phyloP scores from a whole-genome alignment of 1,284 basidiomycete species.

The Apiotrichum porosum region DNA sequence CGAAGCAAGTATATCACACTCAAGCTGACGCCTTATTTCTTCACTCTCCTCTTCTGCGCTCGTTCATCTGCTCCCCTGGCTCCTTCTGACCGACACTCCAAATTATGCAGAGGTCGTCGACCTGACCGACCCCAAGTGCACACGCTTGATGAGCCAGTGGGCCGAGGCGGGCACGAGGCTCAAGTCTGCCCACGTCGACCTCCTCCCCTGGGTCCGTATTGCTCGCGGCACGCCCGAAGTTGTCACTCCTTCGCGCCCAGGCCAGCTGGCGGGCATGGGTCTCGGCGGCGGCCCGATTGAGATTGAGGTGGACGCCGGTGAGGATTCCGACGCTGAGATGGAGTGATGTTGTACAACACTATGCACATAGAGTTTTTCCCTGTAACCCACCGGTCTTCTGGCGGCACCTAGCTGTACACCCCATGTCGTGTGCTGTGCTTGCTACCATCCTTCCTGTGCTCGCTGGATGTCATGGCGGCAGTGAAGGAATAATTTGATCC shows the following conservation, averaged over 20 bases:
- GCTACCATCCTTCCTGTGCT: no score
- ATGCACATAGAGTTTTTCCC: slow-evolving; percentile 3
- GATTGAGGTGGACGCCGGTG: slow-evolving; percentile 15
- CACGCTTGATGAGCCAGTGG: slow-evolving; percentile 69
- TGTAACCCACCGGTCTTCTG: no score
- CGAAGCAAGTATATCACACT: background rate
- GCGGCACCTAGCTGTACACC: no score
- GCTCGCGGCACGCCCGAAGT: slow-evolving; percentile 23
- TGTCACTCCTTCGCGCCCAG: slow-evolving; percentile 25
- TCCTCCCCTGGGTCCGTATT: slow-evolving; percentile 47
- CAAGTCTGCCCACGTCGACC: slow-evolving; percentile 61
- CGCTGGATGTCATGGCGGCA: no score
- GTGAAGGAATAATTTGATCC: no score
- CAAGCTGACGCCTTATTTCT: no score
- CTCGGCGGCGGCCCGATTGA: slow-evolving; percentile 11
- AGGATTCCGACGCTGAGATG: slow-evolving; percentile 8
- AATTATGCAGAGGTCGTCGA: slow-evolving; percentile 82
- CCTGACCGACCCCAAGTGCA: slow-evolving; percentile 67
- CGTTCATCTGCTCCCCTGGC: no score
- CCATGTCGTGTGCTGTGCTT: no score
- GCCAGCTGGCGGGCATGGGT: slow-evolving; percentile 32
- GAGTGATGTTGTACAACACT: slow-evolving; percentile 8
- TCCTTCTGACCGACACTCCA: no score
- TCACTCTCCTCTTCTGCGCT: no score
- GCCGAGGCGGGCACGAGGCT: slow-evolving; percentile 59